Conservation (phyloP, 108 stramenopile genomes). For the Discostella pseudostelligera region DNA sequence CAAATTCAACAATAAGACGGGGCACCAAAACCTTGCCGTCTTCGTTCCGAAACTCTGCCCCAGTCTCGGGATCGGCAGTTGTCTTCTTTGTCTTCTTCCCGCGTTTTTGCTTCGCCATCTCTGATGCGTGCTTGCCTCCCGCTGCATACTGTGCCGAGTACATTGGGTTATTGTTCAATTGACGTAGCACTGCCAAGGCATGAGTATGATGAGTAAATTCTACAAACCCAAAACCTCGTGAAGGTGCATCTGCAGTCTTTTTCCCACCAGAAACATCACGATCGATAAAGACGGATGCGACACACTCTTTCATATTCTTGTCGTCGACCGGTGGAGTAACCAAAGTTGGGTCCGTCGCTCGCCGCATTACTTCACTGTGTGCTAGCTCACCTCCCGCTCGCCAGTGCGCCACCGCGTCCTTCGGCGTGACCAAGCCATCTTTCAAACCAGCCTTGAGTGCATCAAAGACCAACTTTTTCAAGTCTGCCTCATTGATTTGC, state of each 20-base stretch:
- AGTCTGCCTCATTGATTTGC: conserved; percentile 80
- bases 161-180: conserved; percentile 94
- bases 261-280: conserved; percentile 58
- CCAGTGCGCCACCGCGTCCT: conserved; percentile 84
- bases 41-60: conserved; percentile 48
- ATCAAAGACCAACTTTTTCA: conserved; percentile 67
- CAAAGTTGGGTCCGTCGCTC: conserved; percentile 46
- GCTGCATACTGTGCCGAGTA: conserved; percentile 73
- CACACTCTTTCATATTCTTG: conserved; percentile 80
- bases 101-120: conserved; percentile 33
- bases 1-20: conserved; percentile 83
- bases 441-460: conserved; percentile 78
- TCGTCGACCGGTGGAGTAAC: conserved; percentile 64
- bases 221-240: conserved; percentile 97
- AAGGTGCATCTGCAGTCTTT: conserved; percentile 57
- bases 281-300: conserved; percentile 84
- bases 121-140: conserved; percentile 65
- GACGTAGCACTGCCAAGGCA: conserved; percentile 94
- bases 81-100: conserved; percentile 50
- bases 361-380: conserved; percentile 63
- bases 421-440: conserved; percentile 62
- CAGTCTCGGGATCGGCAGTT: conserved; percentile 26
- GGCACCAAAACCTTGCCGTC: conserved; percentile 62
- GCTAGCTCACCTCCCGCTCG: conserved; percentile 72
- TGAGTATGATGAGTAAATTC: conserved; percentile 95